Percentiles rank a stretch among this genome's conserved stretches.
Conservation (phyloP, 2,329 filamentous ascomycete species). For the Penicillium sp. region DNA sequence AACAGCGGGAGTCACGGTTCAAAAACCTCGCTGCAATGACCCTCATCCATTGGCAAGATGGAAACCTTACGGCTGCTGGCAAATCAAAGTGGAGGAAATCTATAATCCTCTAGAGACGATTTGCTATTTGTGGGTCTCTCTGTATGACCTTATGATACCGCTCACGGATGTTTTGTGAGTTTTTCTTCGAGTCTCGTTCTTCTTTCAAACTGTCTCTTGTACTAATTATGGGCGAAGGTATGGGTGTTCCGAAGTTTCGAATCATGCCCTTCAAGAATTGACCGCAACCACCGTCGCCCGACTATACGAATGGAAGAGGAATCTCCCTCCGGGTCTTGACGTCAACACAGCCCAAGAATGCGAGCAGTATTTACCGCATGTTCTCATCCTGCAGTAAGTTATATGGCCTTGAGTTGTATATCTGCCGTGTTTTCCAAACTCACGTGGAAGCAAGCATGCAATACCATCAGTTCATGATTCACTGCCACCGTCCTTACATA, state of each 20-base stretch:
- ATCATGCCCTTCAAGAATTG: conserved; percentile 9
- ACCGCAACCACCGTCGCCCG: conserved; percentile 12
- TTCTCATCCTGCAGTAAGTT: conserved; percentile 14
- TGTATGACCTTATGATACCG: conserved; percentile 15
- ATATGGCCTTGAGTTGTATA: neutral
- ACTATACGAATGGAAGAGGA: conserved; percentile 18
- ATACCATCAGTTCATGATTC: conserved; percentile 38
- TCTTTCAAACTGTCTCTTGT: neutral
- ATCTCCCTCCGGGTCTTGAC: conserved; percentile 21
- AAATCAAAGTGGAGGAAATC: too few relatives aligned
- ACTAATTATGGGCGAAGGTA: conserved; percentile 11
- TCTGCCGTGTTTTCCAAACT: neutral
- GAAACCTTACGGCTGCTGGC: too few relatives aligned
- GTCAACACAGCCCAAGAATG: conserved; percentile 15
- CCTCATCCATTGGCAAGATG: neutral
- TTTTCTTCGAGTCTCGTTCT: neutral
- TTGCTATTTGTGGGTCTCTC: neutral
- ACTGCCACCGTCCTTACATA: conserved; percentile 40
- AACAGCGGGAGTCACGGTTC: conserved; percentile 33
- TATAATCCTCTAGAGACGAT: too few relatives aligned
- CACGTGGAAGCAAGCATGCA: conserved; percentile 28
- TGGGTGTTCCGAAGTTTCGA: conserved; percentile 17
- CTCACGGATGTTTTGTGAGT: conserved; percentile 10
- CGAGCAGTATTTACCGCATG: conserved; percentile 12
- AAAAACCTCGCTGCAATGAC: conserved; percentile 8